Evolutionary conservation across 169 alveolate species (phyloP).

Genomic region (Plasmodium billcollinsi): DNA sequence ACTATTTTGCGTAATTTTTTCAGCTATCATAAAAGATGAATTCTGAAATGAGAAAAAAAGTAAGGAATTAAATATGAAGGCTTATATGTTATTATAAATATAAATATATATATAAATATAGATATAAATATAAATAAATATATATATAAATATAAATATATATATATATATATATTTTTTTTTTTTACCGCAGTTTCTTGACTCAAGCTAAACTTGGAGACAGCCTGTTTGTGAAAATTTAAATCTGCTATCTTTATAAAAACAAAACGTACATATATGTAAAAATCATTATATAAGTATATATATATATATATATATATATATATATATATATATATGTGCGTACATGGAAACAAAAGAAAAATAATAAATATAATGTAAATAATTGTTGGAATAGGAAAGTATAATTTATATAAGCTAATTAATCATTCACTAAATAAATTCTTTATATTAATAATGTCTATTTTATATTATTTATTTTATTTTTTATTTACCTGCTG

Average conservation of each 20-base stretch:
- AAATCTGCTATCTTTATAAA: constrained; percentile 34
- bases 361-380: neutral
- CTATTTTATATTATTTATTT: neutral
- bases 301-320: neutral
- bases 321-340: neutral
- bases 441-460: no score
- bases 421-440: no score
- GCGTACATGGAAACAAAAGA: neutral
- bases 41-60: constrained; percentile 18
- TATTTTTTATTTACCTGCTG: constrained; percentile 23
- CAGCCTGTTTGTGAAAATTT: constrained; percentile 39
- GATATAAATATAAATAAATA: constrained; percentile 2
- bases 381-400: neutral
- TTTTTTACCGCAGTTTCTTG: constrained; percentile 32
- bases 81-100: neutral
- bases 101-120: neutral
- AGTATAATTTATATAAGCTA: neutral
- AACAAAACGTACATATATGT: neutral
- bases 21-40: constrained; percentile 70
- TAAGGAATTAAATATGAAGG: neutral
- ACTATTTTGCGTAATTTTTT: constrained; percentile 37
- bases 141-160: neutral
- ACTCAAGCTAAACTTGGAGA: constrained; percentile 20
- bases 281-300: no score
- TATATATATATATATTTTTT: neutral